phyloP scores from a whole-genome alignment of 306 rosid species.

The Coriaria nepalensis region DNA sequence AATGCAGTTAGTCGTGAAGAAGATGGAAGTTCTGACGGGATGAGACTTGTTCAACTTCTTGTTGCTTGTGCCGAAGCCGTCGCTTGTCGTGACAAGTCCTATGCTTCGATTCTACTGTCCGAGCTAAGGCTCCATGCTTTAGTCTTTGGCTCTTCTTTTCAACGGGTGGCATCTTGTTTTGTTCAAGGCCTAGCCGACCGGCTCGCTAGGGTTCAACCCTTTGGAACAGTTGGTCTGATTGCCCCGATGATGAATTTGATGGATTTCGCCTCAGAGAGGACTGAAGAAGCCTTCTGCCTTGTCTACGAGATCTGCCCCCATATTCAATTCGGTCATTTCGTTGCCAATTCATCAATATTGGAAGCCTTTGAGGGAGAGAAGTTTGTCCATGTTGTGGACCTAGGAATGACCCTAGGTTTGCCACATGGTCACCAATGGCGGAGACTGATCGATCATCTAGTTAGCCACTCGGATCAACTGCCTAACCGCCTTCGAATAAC shows the following conservation, averaged over 20 bases:
- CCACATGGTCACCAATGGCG: constrained; percentile 67
- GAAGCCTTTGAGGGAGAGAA: constrained; percentile 98
- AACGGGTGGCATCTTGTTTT: constrained; percentile 82
- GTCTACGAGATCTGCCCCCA: constrained; percentile 68
- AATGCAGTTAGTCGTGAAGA: constrained; percentile 25
- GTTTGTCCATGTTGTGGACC: constrained; percentile 66
- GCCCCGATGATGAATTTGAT: constrained; percentile 30
- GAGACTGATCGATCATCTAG: constrained; percentile 42
- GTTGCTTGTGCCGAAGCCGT: constrained; percentile 87
- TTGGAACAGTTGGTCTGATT: constrained; percentile 25
- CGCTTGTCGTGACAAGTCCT: constrained; percentile 71
- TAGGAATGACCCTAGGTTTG: constrained; percentile 68
- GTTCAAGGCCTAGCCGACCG: constrained; percentile 60
- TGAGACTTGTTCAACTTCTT: constrained; percentile 77
- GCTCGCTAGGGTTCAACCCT: constrained; percentile 42
- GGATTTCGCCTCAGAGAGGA: constrained; percentile 48
- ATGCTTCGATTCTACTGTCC: constrained; percentile 46
- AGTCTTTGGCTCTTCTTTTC: constrained; percentile 71
- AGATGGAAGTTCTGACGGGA: constrained; percentile 50
- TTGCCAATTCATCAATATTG: constrained; percentile 58
- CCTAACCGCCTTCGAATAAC: constrained; percentile 41
- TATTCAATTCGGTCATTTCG: constrained; percentile 76
- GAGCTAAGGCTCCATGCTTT: constrained; percentile 53
- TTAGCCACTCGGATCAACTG: constrained; percentile 13
- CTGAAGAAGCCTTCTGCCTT: constrained; percentile 59